Percentiles rank a stretch among this genome's conserved stretches.
Conservation (phyloP, 306 rosid genomes). For the Pterocarpus santalinus region DNA sequence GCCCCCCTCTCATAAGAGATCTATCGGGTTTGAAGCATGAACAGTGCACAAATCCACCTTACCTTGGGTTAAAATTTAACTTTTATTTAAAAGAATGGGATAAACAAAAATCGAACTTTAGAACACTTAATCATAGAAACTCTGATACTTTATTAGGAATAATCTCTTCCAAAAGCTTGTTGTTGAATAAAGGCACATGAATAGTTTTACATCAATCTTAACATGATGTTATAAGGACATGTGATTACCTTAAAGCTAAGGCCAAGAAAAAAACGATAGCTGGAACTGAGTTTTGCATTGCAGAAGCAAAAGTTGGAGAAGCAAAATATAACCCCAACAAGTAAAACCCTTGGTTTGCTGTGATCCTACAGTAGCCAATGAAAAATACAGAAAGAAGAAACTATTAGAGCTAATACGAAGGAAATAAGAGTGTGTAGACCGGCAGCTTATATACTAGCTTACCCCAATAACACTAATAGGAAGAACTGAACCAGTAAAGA, state of each 20-base stretch:
- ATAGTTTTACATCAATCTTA: no score
- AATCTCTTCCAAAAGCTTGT: no score
- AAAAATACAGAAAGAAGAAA: slow-evolving; percentile 45
- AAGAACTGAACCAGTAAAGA: slow-evolving; percentile 73
- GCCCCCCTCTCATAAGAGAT: no score
- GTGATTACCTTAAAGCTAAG: slow-evolving; percentile 60
- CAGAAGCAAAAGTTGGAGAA: slow-evolving; percentile 84
- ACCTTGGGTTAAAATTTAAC: no score
- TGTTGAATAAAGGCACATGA: no score
- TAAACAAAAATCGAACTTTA: no score
- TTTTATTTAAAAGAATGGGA: no score
- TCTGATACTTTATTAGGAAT: no score
- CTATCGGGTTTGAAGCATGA: no score
- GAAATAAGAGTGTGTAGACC: slow-evolving; percentile 1
- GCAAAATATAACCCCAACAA: slow-evolving; percentile 74
- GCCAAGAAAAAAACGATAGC: slow-evolving; percentile 74
- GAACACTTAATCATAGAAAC: no score
- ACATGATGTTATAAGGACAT: neutral
- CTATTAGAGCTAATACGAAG: slow-evolving; percentile 28
- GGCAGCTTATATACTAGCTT: slow-evolving; percentile 54
- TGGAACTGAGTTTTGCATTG: slow-evolving; percentile 81
- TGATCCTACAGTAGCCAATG: slow-evolving; percentile 50
- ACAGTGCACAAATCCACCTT: no score
- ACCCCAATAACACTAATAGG: slow-evolving; percentile 76
- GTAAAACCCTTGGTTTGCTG: slow-evolving; percentile 83